Percentiles rank a stretch among this genome's conserved stretches.
Evolutionary conservation across 257 asterid species (phyloP).

Genomic region (Euphrasia confusa): DNA sequence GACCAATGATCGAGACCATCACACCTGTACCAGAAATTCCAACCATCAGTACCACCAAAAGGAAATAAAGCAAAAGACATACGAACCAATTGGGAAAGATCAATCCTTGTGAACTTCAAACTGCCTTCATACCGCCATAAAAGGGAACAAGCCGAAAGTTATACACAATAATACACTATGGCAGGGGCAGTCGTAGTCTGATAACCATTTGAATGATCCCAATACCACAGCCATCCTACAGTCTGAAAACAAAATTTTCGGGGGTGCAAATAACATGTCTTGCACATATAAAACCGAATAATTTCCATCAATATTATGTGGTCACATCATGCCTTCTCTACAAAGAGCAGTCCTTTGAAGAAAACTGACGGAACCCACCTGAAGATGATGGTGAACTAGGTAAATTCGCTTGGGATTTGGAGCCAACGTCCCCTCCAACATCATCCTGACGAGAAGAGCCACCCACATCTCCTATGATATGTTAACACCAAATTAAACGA

Average conservation of each 20-base stretch:
- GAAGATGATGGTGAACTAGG: slow-evolving; percentile 90
- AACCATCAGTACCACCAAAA: slow-evolving; percentile 66
- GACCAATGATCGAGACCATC: slow-evolving; percentile 37
- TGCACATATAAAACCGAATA: slow-evolving; percentile 61
- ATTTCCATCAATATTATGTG: slow-evolving; percentile 76
- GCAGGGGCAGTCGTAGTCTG: slow-evolving; percentile 69
- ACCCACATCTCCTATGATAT: slow-evolving; percentile 70
- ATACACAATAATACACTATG: slow-evolving; percentile 74
- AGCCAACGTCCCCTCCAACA: slow-evolving; percentile 68
- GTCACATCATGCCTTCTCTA: slow-evolving; percentile 98
- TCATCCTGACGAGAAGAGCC: slow-evolving; percentile 60
- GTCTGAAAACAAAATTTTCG: slow-evolving; percentile 62
- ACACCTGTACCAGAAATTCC: slow-evolving; percentile 73
- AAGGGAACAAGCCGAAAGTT: slow-evolving; percentile 53
- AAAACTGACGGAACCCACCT: slow-evolving; percentile 99
- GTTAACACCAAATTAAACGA: slow-evolving; percentile 16
- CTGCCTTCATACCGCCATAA: slow-evolving; percentile 62
- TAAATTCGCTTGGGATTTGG: slow-evolving; percentile 60
- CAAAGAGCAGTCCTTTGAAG: slow-evolving; percentile 99
- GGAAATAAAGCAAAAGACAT: slow-evolving; percentile 68
- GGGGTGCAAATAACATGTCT: slow-evolving; percentile 68
- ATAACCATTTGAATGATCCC: slow-evolving; percentile 79
- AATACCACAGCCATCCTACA: slow-evolving; percentile 95
- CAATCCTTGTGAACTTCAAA: slow-evolving; percentile 50
- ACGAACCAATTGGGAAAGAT: slow-evolving; percentile 84